Evolutionary conservation across 1,284 basidiomycete species (phyloP), one percentile per base, ranked within the genome.

Genomic region (Volvariella surrecta): DNA sequence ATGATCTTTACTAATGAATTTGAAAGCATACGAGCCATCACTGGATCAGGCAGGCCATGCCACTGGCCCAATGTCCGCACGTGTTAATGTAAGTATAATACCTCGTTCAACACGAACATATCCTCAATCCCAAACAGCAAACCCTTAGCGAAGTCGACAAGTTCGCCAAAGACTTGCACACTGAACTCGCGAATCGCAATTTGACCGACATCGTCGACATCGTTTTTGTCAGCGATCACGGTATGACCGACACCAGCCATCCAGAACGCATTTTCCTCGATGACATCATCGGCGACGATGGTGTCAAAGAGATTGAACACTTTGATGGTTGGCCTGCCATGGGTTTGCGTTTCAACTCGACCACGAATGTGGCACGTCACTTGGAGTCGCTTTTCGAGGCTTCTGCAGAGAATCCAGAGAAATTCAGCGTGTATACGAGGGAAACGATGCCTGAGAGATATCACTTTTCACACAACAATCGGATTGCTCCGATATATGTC

Each of bases 191-290:
- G 21, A 62, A 67, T n/a, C 76, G 92, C 2, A 89, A 92, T 54
- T 68, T 94, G 22, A 79, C 76, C 1, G 74, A 85, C 30, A 84
- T 95, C 20, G 83, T 94, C 21, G 89, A 96, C 58, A 70, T 96
- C 20, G 73, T 95, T 19, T 90, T 94, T 53, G 89, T 96, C 41
- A 88, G 83, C 46, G 93, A 96, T 60, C 92, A 96, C 57, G 93
- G 92, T 2, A 95, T 96, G 92, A 84, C 82, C 0, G 82, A 84
- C 52, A 94, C 90, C 6, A 82, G 79, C 48, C 74, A 87, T 50
- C 77, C 82, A 0, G 74, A 83, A 39, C 68, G 81, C 42, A 67
- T 95, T 30, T 91, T 83, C 59, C 68, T 96, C 41, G 91, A 96
- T 58, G 81, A 88, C 47, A 75, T 92, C 45, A 66, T 94, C n/a